Evolutionary conservation across 2,329 filamentous ascomycete species (phyloP), one percentile per base, ranked within the genome.

Genomic region (Aspergillus tamarii): DNA sequence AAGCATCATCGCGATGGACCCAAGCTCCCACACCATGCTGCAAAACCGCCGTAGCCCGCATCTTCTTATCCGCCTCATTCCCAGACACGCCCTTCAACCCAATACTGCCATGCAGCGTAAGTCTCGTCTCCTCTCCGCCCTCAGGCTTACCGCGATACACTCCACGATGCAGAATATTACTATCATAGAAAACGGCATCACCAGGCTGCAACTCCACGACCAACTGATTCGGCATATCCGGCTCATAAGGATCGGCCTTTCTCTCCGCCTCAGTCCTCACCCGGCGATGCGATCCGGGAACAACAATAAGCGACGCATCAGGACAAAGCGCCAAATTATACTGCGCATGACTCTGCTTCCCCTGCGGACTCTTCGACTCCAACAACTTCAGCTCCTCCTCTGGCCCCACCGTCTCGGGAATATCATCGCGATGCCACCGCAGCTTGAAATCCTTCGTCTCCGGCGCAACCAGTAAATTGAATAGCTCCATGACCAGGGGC

Each of bases 121-220:
- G 71, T 46, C 79, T 64, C 10, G 76, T 76, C 69, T 80, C 74
- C 56, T 75, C 73, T 14, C 70, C 76, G 5, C 73, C 73, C 48
- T 76, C 75, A 28, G 65, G 66, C 65, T 81, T 81, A 10, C 68
- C 76, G 63, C 72, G 72, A 63, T 83, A 83, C 30, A 79, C 74
- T 3, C 80, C 80, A 6, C 81, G 76, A 60, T 82, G 81, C 61
- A 96, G 76, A 67, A 96, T 96, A 76, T 96, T 96, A 74, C 94
- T 96, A 77, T 96, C 89, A 74, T 96, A 96, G 72, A 96, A 96
- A 48, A 91, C 91, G 19, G 91, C 87, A 77, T 96, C 93, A 0
- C 93, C 93, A 0, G 92, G 84, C 66, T 85, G 80, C 65, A 96
- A 81, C 73, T 82, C 73, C 19, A 96, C 92, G 4, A 86, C 78